Evolutionary conservation across 129 eudicot species (phyloP).

Genomic region (Lactuca sativa): DNA sequence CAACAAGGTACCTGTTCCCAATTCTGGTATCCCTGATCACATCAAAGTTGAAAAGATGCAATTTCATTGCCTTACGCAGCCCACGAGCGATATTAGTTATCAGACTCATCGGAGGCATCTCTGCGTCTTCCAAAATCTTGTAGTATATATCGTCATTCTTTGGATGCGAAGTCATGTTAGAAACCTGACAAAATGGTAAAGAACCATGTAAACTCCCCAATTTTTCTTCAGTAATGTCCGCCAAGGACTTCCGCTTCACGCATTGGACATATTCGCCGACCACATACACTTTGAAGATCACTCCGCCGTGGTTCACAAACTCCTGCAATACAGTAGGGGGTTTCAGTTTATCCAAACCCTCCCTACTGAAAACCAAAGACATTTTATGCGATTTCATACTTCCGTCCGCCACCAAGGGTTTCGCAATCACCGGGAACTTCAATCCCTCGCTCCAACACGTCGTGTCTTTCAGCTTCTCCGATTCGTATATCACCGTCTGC

Average conservation of each 20-base stretch:
- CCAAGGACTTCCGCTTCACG: slow-evolving; percentile 75
- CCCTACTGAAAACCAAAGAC: slow-evolving; percentile 51
- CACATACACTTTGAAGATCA: slow-evolving; percentile 77
- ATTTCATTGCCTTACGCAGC: slow-evolving; percentile 45
- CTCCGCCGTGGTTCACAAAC: slow-evolving; percentile 85
- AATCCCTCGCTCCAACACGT: slow-evolving; percentile 32
- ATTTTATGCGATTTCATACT: slow-evolving; percentile 76
- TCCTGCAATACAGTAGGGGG: slow-evolving; percentile 75
- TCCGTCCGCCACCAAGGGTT: slow-evolving; percentile 78
- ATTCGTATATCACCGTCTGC: slow-evolving; percentile 58
- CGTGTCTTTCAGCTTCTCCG: slow-evolving; percentile 29
- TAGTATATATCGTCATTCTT: slow-evolving; percentile 44
- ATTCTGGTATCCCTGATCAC: slow-evolving; percentile 62
- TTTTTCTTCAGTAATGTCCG: slow-evolving; percentile 66
- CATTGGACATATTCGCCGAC: slow-evolving; percentile 71
- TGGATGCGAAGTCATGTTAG: slow-evolving; percentile 44
- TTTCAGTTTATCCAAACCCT: slow-evolving; percentile 51
- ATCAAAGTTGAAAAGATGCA: slow-evolving; percentile 74
- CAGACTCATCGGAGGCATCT: slow-evolving; percentile 59
- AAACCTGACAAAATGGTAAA: slow-evolving; percentile 66
- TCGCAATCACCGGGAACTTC: slow-evolving; percentile 77
- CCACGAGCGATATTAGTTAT: slow-evolving; percentile 54
- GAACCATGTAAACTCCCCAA: slow-evolving; percentile 44
- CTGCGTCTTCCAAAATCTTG: slow-evolving; percentile 59
- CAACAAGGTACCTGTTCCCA: slow-evolving; percentile 76